Percentiles rank a stretch among this genome's conserved stretches.
Conservation (phyloP, 148 eudicot species). For the Pouteria glomerata region DNA sequence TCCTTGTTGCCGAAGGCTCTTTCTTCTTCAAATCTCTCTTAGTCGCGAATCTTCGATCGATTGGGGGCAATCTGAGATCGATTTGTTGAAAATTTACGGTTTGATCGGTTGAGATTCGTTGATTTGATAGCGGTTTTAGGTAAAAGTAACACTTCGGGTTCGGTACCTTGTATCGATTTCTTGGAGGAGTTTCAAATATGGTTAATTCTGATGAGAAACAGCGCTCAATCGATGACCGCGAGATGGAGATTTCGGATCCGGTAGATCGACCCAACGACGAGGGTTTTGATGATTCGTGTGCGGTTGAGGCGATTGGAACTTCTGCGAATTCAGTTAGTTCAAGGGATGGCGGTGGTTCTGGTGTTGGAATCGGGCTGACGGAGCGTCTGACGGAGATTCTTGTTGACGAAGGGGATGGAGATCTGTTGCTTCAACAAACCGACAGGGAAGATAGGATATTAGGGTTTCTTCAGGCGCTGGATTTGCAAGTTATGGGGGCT, state of each 20-base stretch:
- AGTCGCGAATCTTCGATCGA: neutral
- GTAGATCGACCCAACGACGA: slow-evolving; percentile 13
- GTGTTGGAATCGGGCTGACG: slow-evolving; percentile 26
- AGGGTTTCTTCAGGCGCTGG: slow-evolving; percentile 72
- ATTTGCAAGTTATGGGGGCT: slow-evolving; percentile 86
- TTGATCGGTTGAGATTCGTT: neutral
- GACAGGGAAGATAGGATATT: slow-evolving; percentile 44
- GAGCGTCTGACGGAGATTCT: slow-evolving; percentile 44
- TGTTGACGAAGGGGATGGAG: slow-evolving; percentile 50
- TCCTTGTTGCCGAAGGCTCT: neutral
- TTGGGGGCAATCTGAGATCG: neutral
- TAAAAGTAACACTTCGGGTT: slow-evolving; percentile 8
- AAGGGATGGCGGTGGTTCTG: slow-evolving; percentile 17
- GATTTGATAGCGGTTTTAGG: neutral
- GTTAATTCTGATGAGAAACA: slow-evolving; percentile 32
- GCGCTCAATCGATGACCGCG: slow-evolving; percentile 27
- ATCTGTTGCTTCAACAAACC: slow-evolving; percentile 53
- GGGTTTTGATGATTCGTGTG: slow-evolving; percentile 14
- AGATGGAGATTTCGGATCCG: slow-evolving; percentile 21
- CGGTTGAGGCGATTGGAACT: slow-evolving; percentile 8
- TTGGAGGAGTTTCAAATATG: slow-evolving; percentile 18
- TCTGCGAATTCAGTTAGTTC: slow-evolving; percentile 4
- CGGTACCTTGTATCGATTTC: neutral
- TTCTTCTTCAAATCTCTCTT: neutral
- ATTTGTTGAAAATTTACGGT: neutral